Evolutionary conservation across 176 grass and related monocot genomes (phyloP).

Genomic region (Alopecurus myosuroides): DNA sequence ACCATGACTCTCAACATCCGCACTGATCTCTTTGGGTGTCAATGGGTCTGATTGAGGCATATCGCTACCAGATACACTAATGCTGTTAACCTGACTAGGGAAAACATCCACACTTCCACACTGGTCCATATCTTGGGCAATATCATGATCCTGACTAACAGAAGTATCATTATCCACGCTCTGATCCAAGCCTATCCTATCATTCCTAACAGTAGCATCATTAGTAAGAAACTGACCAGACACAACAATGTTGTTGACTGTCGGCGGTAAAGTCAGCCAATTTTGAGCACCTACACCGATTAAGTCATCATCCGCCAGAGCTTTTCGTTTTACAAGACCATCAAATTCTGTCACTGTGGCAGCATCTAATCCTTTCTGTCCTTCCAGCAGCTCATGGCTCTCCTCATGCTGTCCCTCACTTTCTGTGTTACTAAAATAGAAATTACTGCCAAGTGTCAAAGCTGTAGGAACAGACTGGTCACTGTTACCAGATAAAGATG

Average conservation of each 20-base stretch:
- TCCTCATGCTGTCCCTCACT: conserved; percentile 9
- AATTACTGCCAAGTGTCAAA: conserved; percentile 54
- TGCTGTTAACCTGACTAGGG: conserved; percentile 23
- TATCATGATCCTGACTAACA: conserved; percentile 30
- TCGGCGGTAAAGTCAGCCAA: conserved; percentile 41
- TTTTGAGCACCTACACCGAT: conserved; percentile 29
- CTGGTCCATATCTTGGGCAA: conserved; percentile 27
- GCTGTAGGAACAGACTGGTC: conserved; percentile 48
- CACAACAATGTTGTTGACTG: conserved; percentile 2
- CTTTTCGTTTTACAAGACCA: conserved; percentile 3
- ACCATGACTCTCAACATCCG: conserved; percentile 5
- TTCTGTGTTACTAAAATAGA: conserved; percentile 33
- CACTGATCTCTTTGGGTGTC: conserved; percentile 10
- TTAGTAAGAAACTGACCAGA: conserved; percentile 2
- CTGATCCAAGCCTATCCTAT: conserved; percentile 31
- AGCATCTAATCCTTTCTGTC: conserved; percentile 25
- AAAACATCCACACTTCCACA: conserved; percentile 12
- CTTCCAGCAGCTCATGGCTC: conserved; percentile 21
- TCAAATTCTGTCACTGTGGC: conserved; percentile 2
- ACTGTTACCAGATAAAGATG: conserved; percentile 26
- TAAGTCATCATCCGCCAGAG: not conserved
- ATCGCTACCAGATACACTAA: conserved; percentile 17
- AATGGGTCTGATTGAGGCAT: conserved; percentile 21
- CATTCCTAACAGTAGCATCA: conserved; percentile 10
- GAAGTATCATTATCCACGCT: conserved; percentile 17